These are phyloP conservation scores for Rhynchosporium secalis DNA, from an alignment of 2,329 filamentous ascomycete species.

Conservation along the genomic window DNA sequence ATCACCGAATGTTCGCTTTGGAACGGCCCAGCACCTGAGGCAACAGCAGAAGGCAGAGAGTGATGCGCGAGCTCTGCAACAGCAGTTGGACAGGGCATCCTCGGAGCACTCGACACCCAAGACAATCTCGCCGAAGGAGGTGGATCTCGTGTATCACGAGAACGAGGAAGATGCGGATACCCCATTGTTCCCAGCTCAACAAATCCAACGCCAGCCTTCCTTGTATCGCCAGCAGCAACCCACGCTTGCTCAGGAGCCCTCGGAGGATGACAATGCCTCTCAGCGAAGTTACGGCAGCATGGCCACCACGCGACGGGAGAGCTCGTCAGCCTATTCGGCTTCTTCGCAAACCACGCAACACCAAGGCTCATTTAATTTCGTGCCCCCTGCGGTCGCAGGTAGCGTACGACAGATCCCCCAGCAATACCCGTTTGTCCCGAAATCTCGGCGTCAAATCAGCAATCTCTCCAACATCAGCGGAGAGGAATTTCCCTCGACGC, in stretches of 20 bases:
- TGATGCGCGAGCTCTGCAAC: constrained; percentile 49
- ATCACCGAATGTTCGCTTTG: constrained; percentile 45
- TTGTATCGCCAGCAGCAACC: constrained; percentile 34
- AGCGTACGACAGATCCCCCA: constrained; percentile 35
- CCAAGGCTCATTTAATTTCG: constrained; percentile 47
- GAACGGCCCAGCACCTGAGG: constrained; percentile 58
- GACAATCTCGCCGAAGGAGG: constrained; percentile 94
- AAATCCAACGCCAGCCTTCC: constrained; percentile 44
- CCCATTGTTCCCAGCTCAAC: constrained; percentile 67
- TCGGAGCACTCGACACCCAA: constrained; percentile 58
- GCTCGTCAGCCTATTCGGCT: constrained; percentile 38
- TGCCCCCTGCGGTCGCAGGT: constrained; percentile 42
- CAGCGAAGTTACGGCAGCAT: constrained; percentile 47
- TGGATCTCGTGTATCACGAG: constrained; percentile 81
- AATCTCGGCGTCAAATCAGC: constrained; percentile 32
- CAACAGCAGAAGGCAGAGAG: constrained; percentile 62
- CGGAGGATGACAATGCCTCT: constrained; percentile 42
- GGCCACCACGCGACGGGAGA: constrained; percentile 44
- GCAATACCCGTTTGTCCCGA: constrained; percentile 39
- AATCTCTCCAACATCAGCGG: constrained; percentile 32
- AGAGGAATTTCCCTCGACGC: constrained; percentile 38
- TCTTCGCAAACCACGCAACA: constrained; percentile 36
- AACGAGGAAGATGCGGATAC: constrained; percentile 67
- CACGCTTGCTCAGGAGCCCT: constrained; percentile 34
- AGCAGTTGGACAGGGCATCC: constrained; percentile 43